Base-by-base conservation (phyloP, 2,329 filamentous ascomycete species). In the Zalaria obscura region DNA sequence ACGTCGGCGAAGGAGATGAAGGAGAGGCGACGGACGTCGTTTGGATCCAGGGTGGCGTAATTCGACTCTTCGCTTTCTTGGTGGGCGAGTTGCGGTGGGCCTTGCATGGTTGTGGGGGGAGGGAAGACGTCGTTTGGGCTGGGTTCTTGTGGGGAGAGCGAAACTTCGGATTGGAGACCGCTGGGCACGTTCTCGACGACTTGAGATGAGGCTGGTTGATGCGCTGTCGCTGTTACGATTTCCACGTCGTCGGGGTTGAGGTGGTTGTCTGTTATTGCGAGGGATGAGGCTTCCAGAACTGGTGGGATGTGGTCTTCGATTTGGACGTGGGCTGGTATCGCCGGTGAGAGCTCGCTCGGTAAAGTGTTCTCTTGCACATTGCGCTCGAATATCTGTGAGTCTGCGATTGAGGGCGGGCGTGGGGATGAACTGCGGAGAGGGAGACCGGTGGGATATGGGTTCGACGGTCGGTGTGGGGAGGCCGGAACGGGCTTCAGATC, bases 1-100 rank as follows among this genome's bases (percentile, higher is more conserved):
- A 96, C 86, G 54, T 96, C 89, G 46, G 89, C 88, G 61, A 96
- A 96, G 5, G 87, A 94, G 57, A 96, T 93, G 65, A 96, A 96
- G 59, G 83, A 91, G 47, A 96, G 65, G 25, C 89, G 78, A 36
- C 85, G 79, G 11, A 93, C 75, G 53, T 94, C 88, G 37, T 76
- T 72, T 33, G 72, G 74, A 54, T 94, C 87, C 46, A 89, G 67
- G 36, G 80, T 77, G 28, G 80, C 84, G 58, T 89, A 89, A 56
- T 78, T 85, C 44, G 80, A 83, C 49, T 89, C 83, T 35, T 77
- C 68, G 32, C 54, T 50, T 8, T 42, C 41, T 9, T 25, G 27
- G 6, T 38, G 39, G 7, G n/a, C 29, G n/a, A 7, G 29, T 18
- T 36, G 42, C 4, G 42, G 40, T 18, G 25, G 8, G n/a, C 27